A percentile compares a stretch with the other conserved stretches of the same genome.
phyloP scores from a whole-genome alignment of 441 rosid species.

The Mallotus repandus region DNA sequence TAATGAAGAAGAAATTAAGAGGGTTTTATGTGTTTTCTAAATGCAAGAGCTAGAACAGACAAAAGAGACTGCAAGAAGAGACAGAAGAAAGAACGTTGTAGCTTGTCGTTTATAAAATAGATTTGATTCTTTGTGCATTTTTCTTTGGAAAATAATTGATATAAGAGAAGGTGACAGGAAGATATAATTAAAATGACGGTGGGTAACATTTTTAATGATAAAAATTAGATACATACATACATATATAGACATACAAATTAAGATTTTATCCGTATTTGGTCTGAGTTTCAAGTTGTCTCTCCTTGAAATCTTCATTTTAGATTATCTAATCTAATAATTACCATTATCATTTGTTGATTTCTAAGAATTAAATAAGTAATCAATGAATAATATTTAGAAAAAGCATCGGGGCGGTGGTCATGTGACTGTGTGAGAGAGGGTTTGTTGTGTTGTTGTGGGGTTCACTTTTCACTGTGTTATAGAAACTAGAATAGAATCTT shows the following conservation, averaged over 20 bases:
- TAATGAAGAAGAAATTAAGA: not conserved
- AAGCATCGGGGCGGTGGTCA: slow-evolving; percentile 51
- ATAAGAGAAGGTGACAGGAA: not conserved
- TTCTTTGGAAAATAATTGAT: slow-evolving; percentile 15
- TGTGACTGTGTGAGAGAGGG: slow-evolving; percentile 34
- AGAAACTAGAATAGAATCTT: slow-evolving; percentile 68
- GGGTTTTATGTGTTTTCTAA: slow-evolving; percentile 13
- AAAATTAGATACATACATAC: not conserved
- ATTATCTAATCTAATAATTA: slow-evolving; percentile 21
- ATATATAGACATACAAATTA: not conserved
- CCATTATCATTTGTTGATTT: slow-evolving; percentile 19
- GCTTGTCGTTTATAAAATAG: slow-evolving; percentile 37
- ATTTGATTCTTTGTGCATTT: slow-evolving; percentile 32
- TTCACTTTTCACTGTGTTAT: slow-evolving; percentile 41
- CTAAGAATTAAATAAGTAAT: slow-evolving; percentile 1
- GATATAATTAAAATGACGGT: not conserved
- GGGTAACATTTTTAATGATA: not conserved
- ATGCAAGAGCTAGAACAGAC: slow-evolving; percentile 36
- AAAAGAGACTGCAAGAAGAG: slow-evolving; percentile 50
- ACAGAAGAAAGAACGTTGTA: slow-evolving; percentile 52
- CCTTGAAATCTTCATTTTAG: slow-evolving; percentile 43
- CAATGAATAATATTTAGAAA: slow-evolving; percentile 6
- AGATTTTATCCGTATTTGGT: slow-evolving; percentile 37
- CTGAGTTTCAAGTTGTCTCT: slow-evolving; percentile 52
- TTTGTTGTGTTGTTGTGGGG: slow-evolving; percentile 39